phyloP scores from a whole-genome alignment of 179 eudicot genomes.

The Vitellaria paradoxa region DNA sequence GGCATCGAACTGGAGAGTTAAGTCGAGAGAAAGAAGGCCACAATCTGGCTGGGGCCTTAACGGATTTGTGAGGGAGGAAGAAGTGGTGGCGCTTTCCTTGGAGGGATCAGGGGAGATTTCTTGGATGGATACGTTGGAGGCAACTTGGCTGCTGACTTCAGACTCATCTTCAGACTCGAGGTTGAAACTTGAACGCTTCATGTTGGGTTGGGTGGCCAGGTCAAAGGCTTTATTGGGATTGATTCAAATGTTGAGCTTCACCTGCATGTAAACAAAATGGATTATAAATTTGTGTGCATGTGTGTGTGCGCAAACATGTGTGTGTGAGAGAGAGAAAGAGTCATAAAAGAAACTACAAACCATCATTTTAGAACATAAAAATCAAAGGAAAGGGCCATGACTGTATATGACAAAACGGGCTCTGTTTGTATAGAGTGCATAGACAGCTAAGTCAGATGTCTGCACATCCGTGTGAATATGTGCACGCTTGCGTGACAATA shows the following conservation, averaged over 20 bases:
- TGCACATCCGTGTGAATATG: too few relatives aligned
- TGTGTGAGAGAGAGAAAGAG: too few relatives aligned
- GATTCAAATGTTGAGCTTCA: background rate
- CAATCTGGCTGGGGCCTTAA: background rate
- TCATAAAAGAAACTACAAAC: too few relatives aligned
- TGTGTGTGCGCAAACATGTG: too few relatives aligned
- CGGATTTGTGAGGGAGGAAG: conserved; percentile 13
- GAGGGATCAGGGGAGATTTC: conserved; percentile 17
- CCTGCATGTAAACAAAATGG: background rate
- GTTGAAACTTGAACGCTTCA: conserved; percentile 23
- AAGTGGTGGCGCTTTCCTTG: conserved; percentile 12
- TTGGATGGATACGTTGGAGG: conserved; percentile 22
- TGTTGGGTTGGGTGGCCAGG: background rate
- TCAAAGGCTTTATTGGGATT: background rate
- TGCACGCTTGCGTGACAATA: too few relatives aligned
- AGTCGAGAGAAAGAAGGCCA: conserved; percentile 28
- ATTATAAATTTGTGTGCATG: background rate
- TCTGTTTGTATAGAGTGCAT: too few relatives aligned
- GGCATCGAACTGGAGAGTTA: conserved; percentile 27
- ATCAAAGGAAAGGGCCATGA: too few relatives aligned
- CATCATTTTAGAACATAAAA: too few relatives aligned
- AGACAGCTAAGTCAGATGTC: too few relatives aligned
- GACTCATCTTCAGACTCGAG: conserved; percentile 24
- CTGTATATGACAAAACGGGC: too few relatives aligned
- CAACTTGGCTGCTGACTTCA: conserved; percentile 24